These are phyloP conservation scores for Boletus sp. DNA, from an alignment of 1,284 basidiomycete genomes.

Conservation along the genomic window DNA sequence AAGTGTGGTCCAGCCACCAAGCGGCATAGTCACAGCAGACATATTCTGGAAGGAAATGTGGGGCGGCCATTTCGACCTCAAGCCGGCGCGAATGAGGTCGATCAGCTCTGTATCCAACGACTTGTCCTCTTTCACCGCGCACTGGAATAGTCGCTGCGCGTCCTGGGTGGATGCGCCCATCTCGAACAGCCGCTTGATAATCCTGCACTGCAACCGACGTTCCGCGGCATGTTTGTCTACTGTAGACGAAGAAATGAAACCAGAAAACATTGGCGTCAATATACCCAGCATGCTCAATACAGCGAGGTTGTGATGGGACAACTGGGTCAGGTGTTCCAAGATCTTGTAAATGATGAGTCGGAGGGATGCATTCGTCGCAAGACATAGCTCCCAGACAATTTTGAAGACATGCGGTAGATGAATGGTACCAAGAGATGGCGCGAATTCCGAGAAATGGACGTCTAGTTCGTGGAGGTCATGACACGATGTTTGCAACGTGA, in stretches of 20 bases:
- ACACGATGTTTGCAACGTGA: constrained; percentile 36
- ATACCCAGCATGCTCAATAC: constrained; percentile 57
- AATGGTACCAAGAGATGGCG: constrained; percentile 40
- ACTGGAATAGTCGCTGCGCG: constrained; percentile 56
- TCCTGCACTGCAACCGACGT: constrained; percentile 52
- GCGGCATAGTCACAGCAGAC: constrained; percentile 45
- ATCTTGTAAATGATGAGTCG: constrained; percentile 56
- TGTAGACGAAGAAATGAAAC: constrained; percentile 22
- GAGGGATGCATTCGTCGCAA: constrained; percentile 29
- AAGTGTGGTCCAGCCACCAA: constrained; percentile 45
- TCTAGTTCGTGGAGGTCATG: constrained; percentile 40
- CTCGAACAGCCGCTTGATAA: constrained; percentile 61
- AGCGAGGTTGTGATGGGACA: constrained; percentile 64
- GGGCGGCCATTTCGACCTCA: constrained; percentile 69
- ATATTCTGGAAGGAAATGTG: constrained; percentile 64
- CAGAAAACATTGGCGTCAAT: constrained; percentile 49
- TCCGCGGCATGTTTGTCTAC: constrained; percentile 31
- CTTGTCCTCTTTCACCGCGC: constrained; percentile 44
- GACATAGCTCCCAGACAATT: constrained; percentile 48
- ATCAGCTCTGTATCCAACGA: constrained; percentile 58
- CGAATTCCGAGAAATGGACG: constrained; percentile 33
- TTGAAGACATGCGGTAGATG: constrained; percentile 52
- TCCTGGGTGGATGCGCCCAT: constrained; percentile 64
- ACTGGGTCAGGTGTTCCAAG: constrained; percentile 55
- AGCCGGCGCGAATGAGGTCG: constrained; percentile 61